A percentile compares a stretch with the other conserved stretches of the same genome.
These are phyloP conservation scores for Hypoxylon sp. DNA, from an alignment of 2,329 filamentous ascomycete genomes.

Conservation along the genomic window DNA sequence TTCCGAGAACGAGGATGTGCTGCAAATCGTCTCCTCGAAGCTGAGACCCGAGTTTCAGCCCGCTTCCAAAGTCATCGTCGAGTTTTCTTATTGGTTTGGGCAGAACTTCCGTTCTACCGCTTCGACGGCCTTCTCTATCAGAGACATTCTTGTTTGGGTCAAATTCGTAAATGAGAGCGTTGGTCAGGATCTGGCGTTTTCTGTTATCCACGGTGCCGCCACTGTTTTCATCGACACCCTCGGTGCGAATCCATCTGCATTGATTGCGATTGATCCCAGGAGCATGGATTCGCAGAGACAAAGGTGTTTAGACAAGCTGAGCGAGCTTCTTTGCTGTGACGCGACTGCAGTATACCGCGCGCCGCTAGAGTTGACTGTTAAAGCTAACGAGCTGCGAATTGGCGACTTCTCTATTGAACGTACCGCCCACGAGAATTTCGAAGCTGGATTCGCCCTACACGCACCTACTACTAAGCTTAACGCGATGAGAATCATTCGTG, in stretches of 20 bases:
- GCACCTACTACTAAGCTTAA: conserved; percentile 93
- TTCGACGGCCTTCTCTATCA: conserved; percentile 85
- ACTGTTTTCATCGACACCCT: conserved; percentile 97
- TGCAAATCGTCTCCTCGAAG: conserved; percentile 88
- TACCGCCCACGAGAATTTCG: conserved; percentile 62
- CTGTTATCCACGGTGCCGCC: conserved; percentile 85
- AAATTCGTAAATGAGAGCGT: conserved; percentile 85
- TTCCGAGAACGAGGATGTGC: conserved; percentile 85
- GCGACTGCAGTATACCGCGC: conserved; percentile 75
- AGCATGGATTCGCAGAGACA: conserved; percentile 79
- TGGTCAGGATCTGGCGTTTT: conserved; percentile 61
- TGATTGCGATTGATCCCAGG: conserved; percentile 80
- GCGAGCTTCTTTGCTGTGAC: conserved; percentile 74
- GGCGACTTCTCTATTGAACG: conserved; percentile 81
- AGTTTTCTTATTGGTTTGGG: conserved; percentile 95
- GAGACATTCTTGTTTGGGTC: conserved; percentile 94
- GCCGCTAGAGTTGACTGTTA: conserved; percentile 70
- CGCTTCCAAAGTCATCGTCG: conserved; percentile 79
- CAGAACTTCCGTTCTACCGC: conserved; percentile 81
- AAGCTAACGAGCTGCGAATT: conserved; percentile 71
- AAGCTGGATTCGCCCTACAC: conserved; percentile 81
- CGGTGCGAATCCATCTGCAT: conserved; percentile 92
- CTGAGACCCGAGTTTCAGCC: conserved; percentile 69
- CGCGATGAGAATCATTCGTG: conserved; percentile 89
- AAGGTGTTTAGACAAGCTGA: conserved; percentile 80